phyloP scores from a whole-genome alignment of 495 filamentous ascomycete species.

The Penicillium mononematosum region DNA sequence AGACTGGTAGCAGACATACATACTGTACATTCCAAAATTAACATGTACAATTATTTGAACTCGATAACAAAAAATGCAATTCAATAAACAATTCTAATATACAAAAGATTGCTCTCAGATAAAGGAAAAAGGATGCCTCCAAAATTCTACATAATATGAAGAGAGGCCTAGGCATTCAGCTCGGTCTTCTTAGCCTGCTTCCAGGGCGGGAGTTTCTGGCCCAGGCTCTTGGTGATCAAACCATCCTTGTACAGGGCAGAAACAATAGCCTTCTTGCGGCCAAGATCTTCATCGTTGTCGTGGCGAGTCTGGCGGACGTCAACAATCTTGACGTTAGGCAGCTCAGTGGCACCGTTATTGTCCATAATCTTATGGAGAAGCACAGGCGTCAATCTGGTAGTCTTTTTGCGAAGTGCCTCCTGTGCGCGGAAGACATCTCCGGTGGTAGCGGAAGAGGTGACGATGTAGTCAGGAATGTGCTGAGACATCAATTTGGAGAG shows the following conservation, averaged over 20 bases:
- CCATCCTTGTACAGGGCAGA: slow-evolving; percentile 64
- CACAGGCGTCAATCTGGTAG: slow-evolving; percentile 18
- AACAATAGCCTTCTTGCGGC: slow-evolving; percentile 83
- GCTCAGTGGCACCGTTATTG: slow-evolving; percentile 36
- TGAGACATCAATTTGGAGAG: slow-evolving; percentile 74
- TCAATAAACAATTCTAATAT: slow-evolving; percentile 28
- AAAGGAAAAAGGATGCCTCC: slow-evolving; percentile 8
- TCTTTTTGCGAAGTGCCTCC: slow-evolving; percentile 20
- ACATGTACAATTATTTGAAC: slow-evolving; percentile 28
- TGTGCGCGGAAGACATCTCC: slow-evolving; percentile 47
- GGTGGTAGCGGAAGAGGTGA: slow-evolving; percentile 53
- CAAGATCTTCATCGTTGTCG: slow-evolving; percentile 71
- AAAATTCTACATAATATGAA: slow-evolving; percentile 18
- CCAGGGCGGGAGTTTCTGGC: slow-evolving; percentile 2
- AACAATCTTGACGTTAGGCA: slow-evolving; percentile 71
- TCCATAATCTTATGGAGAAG: slow-evolving; percentile 40
- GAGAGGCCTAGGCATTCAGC: neutral
- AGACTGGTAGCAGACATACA: slow-evolving; percentile 36
- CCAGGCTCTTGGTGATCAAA: slow-evolving; percentile 32
- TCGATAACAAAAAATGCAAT: slow-evolving; percentile 17
- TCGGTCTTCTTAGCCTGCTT: neutral
- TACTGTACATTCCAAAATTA: slow-evolving; percentile 18
- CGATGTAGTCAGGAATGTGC: slow-evolving; percentile 65
- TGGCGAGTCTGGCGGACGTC: slow-evolving; percentile 58
- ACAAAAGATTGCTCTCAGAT: slow-evolving; percentile 27